Evolutionary conservation across 2,329 filamentous ascomycete species (phyloP), one percentile per base, ranked within the genome.

Genomic region (Alternaria solani): DNA sequence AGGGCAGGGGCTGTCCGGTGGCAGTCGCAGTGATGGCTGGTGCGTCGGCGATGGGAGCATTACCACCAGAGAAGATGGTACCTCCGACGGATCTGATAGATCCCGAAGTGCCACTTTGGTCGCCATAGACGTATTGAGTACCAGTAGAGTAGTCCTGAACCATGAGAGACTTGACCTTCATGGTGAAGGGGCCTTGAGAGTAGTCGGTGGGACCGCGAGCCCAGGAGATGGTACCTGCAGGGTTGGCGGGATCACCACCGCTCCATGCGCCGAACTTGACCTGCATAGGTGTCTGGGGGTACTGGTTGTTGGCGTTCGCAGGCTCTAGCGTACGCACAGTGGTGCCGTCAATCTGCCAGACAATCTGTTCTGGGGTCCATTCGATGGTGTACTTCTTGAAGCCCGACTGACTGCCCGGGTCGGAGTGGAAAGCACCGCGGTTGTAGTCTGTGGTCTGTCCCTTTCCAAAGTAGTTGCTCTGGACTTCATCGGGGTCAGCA

Each of bases 71-170:
- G 77, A 93, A 92, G 77, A 98, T 83, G 66, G 83, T 79, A 62
- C 95, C 95, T 65, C 88, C 93, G n/a, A 90, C 86, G 54, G 94
- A 88, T 69, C 87, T 80, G 78, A 99, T 98, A 49, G 91, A 94
- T 66, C 87, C 75, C 92, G 93, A 97, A 23, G 84, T 86, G 48
- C 95, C 95, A 48, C 86, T 89, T 38, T 85, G 87, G 76, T 95
- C 91, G 67, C 87, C 87, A 81, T 98, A 99, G 58, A 82, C 84
- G 83, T 99, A 99, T 64, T 90, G 83, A 18, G 86, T 89, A 55
- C 95, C 95, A 1, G 94, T 97, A 23, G 94, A 97, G 82, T 98
- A 99, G 82, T 99, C 95, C 52, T 89, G 89, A 42, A 97, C 87
- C 55, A 86, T 83, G 68, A 97, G 80, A 30, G 86, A 91, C 78